Evolutionary conservation across 768 basidiomycete species (phyloP).

Genomic region (Clitopilus hobsonii): DNA sequence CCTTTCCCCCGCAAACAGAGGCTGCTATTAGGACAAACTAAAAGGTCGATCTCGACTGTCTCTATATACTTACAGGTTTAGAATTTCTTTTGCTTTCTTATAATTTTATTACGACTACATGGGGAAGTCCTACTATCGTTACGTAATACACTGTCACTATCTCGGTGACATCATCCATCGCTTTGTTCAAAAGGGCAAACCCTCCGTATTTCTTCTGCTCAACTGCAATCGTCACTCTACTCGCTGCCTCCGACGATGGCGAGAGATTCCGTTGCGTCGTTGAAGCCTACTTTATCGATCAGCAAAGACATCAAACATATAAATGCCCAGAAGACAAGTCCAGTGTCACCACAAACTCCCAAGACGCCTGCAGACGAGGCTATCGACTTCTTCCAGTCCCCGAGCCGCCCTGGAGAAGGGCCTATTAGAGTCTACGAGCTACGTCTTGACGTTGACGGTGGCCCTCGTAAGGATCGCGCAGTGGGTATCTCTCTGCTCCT

Average conservation of each 20-base stretch:
- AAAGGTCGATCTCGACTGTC: constrained; percentile 3
- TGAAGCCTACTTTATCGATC: constrained; percentile 25
- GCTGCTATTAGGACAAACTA: constrained; percentile 57
- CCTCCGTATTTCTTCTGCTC: constrained; percentile 10
- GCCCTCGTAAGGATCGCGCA: constrained; percentile 79
- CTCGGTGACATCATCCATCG: constrained; percentile 3
- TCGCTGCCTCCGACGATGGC: constrained; percentile 12
- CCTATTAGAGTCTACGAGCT: constrained; percentile 86
- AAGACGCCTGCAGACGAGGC: constrained; percentile 94
- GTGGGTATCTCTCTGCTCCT: constrained; percentile 39
- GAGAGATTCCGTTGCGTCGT: constrained; percentile 18
- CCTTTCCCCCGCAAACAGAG: constrained; percentile 35
- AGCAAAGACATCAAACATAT: constrained; percentile 19
- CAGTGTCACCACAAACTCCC: constrained; percentile 46
- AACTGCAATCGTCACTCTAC: constrained; percentile 7
- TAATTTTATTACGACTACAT: not conserved
- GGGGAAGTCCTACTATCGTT: not conserved
- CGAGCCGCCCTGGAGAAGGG: constrained; percentile 43
- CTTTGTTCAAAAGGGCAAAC: not conserved
- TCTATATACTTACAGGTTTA: not conserved
- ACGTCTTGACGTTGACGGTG: constrained; percentile 83
- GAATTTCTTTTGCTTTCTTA: not conserved
- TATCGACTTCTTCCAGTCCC: constrained; percentile 78
- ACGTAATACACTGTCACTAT: constrained; percentile 1
- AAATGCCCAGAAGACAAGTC: constrained; percentile 14